phyloP scores from a whole-genome alignment of 257 asterid genomes.

The Salvia splendens region DNA sequence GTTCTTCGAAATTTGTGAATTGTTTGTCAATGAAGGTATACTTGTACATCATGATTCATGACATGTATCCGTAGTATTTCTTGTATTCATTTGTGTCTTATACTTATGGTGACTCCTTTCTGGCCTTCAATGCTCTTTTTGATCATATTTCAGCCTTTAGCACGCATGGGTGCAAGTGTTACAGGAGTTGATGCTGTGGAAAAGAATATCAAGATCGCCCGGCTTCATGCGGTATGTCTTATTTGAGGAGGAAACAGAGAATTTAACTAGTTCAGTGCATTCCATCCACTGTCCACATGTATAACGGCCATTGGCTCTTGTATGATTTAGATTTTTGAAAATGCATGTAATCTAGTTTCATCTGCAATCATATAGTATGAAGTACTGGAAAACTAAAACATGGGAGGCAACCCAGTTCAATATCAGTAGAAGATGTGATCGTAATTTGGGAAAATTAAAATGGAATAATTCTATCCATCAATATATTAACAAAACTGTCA shows the following conservation, averaged over 20 bases:
- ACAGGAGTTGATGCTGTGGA: slow-evolving; percentile 94
- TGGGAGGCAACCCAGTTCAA: slow-evolving; percentile 6
- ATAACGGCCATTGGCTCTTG: slow-evolving; percentile 9
- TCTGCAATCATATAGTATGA: neutral
- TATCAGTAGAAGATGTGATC: neutral
- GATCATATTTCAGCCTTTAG: slow-evolving; percentile 70
- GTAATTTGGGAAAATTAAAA: slow-evolving; percentile 20
- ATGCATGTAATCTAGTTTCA: slow-evolving; percentile 20
- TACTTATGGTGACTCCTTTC: slow-evolving; percentile 19
- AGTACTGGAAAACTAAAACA: neutral
- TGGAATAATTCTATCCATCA: neutral
- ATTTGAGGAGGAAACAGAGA: slow-evolving; percentile 2
- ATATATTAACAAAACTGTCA: slow-evolving; percentile 10
- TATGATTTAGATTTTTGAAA: slow-evolving; percentile 16
- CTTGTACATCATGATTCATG: neutral
- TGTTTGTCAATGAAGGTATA: slow-evolving; percentile 15
- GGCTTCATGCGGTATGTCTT: slow-evolving; percentile 76
- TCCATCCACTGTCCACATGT: slow-evolving; percentile 6
- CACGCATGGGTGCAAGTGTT: slow-evolving; percentile 86
- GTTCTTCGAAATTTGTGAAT: slow-evolving; percentile 10
- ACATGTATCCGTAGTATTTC: neutral
- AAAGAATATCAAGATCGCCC: slow-evolving; percentile 84
- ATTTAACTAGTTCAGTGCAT: neutral
- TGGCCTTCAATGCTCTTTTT: slow-evolving; percentile 18
- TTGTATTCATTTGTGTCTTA: slow-evolving; percentile 5